Percentiles rank a stretch among this genome's conserved stretches.
Evolutionary conservation across 129 eudicot species (phyloP).

Genomic region (Flaveria trinervia): DNA sequence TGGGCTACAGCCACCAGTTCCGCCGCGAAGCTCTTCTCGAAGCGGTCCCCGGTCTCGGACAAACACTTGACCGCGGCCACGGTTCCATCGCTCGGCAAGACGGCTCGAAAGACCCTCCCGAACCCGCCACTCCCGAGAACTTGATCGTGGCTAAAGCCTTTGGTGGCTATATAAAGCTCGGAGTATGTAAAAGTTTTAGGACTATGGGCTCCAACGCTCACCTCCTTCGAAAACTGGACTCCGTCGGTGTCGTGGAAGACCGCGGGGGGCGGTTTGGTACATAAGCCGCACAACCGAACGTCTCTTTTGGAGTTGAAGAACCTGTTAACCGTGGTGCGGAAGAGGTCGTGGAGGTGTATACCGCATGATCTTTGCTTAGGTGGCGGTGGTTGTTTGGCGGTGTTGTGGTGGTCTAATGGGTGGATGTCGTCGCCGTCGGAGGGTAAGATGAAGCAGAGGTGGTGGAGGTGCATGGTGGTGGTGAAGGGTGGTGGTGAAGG

Average conservation of each 20-base stretch:
- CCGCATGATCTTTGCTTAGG: slow-evolving; percentile 26
- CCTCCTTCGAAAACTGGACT: slow-evolving; percentile 47
- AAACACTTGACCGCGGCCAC: slow-evolving; percentile 83
- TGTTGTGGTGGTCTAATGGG: slow-evolving; percentile 23
- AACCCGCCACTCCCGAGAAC: slow-evolving; percentile 90
- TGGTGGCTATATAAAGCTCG: slow-evolving; percentile 82
- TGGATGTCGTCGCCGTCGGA: slow-evolving; percentile 45
- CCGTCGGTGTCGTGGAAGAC: slow-evolving; percentile 72
- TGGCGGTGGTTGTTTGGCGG: slow-evolving; percentile 33
- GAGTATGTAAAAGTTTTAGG: slow-evolving; percentile 81
- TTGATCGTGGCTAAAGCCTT: slow-evolving; percentile 67
- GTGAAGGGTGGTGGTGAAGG: slow-evolving; percentile 29
- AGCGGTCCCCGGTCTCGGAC: slow-evolving; percentile 61
- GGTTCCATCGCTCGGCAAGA: slow-evolving; percentile 83
- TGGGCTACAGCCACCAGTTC: slow-evolving; percentile 96
- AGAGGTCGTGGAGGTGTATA: slow-evolving; percentile 9
- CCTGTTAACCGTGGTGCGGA: slow-evolving; percentile 27
- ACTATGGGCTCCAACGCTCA: slow-evolving; percentile 37
- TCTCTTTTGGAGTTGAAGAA: slow-evolving; percentile 38
- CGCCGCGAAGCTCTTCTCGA: slow-evolving; percentile 87
- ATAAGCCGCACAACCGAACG: slow-evolving; percentile 6
- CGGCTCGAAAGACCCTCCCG: slow-evolving; percentile 74
- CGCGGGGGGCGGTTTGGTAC: slow-evolving; percentile 26
- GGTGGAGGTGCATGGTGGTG: slow-evolving; percentile 64
- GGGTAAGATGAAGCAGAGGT: slow-evolving; percentile 64